These are phyloP conservation scores for Colletotrichum echinochloae DNA, from an alignment of 2,329 filamentous ascomycete species.

Conservation along the genomic window DNA sequence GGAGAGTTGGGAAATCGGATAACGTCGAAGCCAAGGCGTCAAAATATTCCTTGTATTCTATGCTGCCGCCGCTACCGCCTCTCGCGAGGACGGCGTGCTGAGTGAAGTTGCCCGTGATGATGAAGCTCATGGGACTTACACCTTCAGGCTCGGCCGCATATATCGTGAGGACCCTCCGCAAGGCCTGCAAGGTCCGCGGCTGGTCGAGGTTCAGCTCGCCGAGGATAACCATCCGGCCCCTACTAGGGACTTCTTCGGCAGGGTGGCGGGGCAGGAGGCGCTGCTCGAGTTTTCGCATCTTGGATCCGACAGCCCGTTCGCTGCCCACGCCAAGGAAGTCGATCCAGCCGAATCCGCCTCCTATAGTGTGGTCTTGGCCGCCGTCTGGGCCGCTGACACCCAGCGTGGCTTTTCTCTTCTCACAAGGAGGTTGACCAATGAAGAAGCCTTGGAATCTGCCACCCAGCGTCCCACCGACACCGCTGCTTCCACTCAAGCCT, in stretches of 20 bases:
- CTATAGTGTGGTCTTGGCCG: constrained; percentile 71
- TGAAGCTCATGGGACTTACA: constrained; percentile 79
- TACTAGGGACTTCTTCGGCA: constrained; percentile 51
- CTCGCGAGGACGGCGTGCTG: constrained; percentile 73
- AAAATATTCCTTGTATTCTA: constrained; percentile 97
- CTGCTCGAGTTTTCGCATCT: constrained; percentile 85
- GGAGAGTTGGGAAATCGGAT: constrained; percentile 83
- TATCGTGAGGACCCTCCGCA: constrained; percentile 80
- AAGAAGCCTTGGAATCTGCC: constrained; percentile 92
- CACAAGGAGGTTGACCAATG: constrained; percentile 90
- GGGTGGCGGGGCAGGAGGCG: constrained; percentile 67
- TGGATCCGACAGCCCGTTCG: constrained; percentile 82
- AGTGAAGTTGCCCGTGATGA: constrained; percentile 88
- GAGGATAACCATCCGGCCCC: constrained; percentile 76
- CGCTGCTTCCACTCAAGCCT: constrained; percentile 79
- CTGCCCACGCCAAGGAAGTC: constrained; percentile 94
- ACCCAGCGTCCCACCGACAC: constrained; percentile 91
- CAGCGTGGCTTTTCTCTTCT: constrained; percentile 82
- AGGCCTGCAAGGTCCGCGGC: constrained; percentile 81
- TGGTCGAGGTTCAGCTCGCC: constrained; percentile 90
- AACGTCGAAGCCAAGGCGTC: constrained; percentile 86
- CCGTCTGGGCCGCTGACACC: constrained; percentile 74
- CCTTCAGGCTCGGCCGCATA: constrained; percentile 77
- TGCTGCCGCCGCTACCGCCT: constrained; percentile 81
- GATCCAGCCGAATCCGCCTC: constrained; percentile 94